A percentile compares a stretch with the other conserved stretches of the same genome.
phyloP scores from a whole-genome alignment of 1,284 basidiomycete species.

The Heterobasidion occidentale region DNA sequence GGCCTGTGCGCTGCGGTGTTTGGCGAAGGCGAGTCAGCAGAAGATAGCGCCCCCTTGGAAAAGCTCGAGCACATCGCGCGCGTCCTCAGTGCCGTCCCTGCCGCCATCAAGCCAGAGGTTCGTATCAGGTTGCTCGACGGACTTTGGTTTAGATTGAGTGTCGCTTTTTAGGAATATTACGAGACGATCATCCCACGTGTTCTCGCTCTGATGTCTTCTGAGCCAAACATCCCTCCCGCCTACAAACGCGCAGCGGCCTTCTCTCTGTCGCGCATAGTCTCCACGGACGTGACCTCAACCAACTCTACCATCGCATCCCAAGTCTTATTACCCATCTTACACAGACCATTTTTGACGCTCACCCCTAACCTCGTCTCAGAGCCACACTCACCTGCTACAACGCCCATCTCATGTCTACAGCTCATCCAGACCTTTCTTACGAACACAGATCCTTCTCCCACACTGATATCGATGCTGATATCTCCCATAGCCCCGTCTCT shows the following conservation, averaged over 20 bases:
- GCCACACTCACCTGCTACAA: neutral
- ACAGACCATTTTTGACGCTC: conserved; percentile 31
- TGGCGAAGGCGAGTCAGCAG: conserved; percentile 44
- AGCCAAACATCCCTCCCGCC: conserved; percentile 25
- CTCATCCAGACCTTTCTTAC: conserved; percentile 50
- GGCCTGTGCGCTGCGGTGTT: conserved; percentile 64
- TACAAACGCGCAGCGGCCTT: conserved; percentile 63
- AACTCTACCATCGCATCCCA: conserved; percentile 25
- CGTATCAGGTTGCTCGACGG: conserved; percentile 9
- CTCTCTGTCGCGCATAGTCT: conserved; percentile 56
- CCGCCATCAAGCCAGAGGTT: conserved; percentile 45
- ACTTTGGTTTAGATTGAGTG: neutral
- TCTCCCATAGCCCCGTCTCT: conserved; percentile 62
- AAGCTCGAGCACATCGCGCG: conserved; percentile 61
- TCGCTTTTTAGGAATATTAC: conserved; percentile 49
- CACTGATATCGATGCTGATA: conserved; percentile 54
- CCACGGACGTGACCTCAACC: conserved; percentile 21
- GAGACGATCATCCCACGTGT: conserved; percentile 44
- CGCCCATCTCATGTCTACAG: conserved; percentile 20
- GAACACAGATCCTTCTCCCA: conserved; percentile 73
- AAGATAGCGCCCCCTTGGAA: conserved; percentile 46
- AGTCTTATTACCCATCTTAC: conserved; percentile 35
- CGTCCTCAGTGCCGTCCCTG: conserved; percentile 50
- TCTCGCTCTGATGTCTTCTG: conserved; percentile 35
- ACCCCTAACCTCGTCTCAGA: neutral